Base-by-base conservation (phyloP, 176 grass and related monocot species). In the Calamus simplicifolius region DNA sequence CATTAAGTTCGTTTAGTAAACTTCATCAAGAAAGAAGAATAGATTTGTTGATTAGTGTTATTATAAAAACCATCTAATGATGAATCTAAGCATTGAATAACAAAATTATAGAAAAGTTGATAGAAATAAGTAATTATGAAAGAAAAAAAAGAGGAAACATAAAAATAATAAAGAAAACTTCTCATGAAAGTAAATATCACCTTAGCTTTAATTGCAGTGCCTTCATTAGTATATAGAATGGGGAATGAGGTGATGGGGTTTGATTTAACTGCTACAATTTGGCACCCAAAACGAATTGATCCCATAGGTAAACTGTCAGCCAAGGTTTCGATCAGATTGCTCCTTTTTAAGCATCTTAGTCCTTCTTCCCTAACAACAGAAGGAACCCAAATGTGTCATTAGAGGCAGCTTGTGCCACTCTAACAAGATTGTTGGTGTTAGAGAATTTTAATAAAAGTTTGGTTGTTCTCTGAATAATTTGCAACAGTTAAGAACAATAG, bases 181-280 rank as follows among this genome's bases (percentile, higher is more conserved):
- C 8, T 14, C 3, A 2, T 1, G 0, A 18, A 51, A 13, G 56
- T 4, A 2, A 23, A 6, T n/a, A 3, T 43, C 51, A 69, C 74
- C 71, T 79, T 75, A 5, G 81, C 75, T 53, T n/a, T 75, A 49
- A 84, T 84, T 30, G 27, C 66, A 3, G 10, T n/a, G 8, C 71
- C 76, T 6, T 71, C 57, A 0, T 7, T 16, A 19, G 62, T 58
- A 25, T 69, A 54, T 48, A 84, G 51, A 75, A 75, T 27, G 12
- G 48, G 66, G 23, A 70, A 67, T 14, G 30, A 48, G 59, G 58
- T 52, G 6, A 43, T 0, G 2, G 64, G 58, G 15, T 82, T 73
- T 17, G 31, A 7, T 43, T 61, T 13, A 16, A 80, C 29, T 0
- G 4, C 52, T 6, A 7, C 21, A 13, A 80, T 19, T 31, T 72